phyloP scores from a whole-genome alignment of 2,329 filamentous ascomycete species.

The Talaromyces amestolkiae region DNA sequence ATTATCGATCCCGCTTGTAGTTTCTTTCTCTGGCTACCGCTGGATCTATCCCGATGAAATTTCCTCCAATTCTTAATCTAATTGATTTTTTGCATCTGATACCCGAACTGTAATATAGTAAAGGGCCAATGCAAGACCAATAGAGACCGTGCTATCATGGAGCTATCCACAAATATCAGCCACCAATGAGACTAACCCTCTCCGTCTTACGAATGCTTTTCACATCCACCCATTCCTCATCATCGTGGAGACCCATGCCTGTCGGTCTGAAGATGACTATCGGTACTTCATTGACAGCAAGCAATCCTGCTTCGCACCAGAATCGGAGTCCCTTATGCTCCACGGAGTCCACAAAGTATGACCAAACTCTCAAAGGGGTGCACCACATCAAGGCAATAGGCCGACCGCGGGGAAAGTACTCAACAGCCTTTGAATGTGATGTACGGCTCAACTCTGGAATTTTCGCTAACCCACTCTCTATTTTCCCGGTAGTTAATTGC shows the following conservation, averaged over 20 bases:
- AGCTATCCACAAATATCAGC: slow-evolving; percentile 2
- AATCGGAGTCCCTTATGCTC: slow-evolving; percentile 36
- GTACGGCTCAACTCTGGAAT: slow-evolving; percentile 31
- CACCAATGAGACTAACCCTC: background rate
- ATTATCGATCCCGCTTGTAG: background rate
- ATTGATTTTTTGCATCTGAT: background rate
- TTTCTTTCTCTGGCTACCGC: background rate
- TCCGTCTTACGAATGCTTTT: slow-evolving; percentile 44
- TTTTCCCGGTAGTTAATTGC: slow-evolving; percentile 37
- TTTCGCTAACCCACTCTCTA: slow-evolving; percentile 39
- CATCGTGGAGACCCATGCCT: slow-evolving; percentile 51
- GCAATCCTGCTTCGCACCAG: slow-evolving; percentile 54
- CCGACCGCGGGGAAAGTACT: slow-evolving; percentile 43
- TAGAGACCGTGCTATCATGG: background rate
- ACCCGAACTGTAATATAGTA: background rate
- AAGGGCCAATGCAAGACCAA: background rate
- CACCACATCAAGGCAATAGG: slow-evolving; percentile 41
- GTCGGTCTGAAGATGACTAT: slow-evolving; percentile 49
- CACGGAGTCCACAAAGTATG: slow-evolving; percentile 23
- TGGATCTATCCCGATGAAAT: background rate
- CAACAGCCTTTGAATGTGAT: slow-evolving; percentile 42
- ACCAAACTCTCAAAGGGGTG: slow-evolving; percentile 39
- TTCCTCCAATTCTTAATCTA: background rate
- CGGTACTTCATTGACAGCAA: slow-evolving; percentile 47
- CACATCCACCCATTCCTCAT: slow-evolving; percentile 52